A percentile compares a stretch with the other conserved stretches of the same genome.
These are phyloP conservation scores for Pulveroboletus sp. DNA, from an alignment of 768 basidiomycete species.

Conservation along the genomic window DNA sequence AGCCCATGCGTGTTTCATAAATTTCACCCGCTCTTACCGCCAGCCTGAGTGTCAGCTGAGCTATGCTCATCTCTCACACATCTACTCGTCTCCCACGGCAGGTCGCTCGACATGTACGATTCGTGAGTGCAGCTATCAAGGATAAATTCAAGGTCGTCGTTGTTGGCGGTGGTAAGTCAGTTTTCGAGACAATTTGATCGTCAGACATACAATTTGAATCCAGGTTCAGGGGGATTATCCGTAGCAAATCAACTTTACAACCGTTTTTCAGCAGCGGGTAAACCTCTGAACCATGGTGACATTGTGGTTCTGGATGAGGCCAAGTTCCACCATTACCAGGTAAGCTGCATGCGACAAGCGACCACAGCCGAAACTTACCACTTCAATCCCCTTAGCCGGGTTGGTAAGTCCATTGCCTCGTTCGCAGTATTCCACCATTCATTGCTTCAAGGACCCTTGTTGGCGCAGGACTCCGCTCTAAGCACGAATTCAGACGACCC, in stretches of 20 bases:
- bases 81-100: constrained; percentile 4
- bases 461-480: constrained; percentile 77
- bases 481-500: constrained; percentile 62
- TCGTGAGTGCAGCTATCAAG: too few species aligned
- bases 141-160: constrained; percentile 81
- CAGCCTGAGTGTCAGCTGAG: too few species aligned
- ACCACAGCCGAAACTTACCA: constrained; percentile 2
- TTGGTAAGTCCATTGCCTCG: constrained; percentile 53
- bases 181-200: background rate
- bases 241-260: constrained; percentile 87
- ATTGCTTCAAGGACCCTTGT: constrained; percentile 72
- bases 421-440: background rate
- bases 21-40: background rate
- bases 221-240: constrained; percentile 78
- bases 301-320: constrained; percentile 84
- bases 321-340: constrained; percentile 82
- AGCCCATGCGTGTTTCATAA: too few species aligned
- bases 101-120: too few species aligned
- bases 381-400: constrained; percentile 59
- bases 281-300: constrained; percentile 65
- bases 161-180: constrained; percentile 77
- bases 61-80: constrained; percentile 9
- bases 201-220: constrained; percentile 4
- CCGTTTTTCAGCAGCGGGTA: constrained; percentile 67
- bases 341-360: constrained; percentile 24